phyloP scores from a whole-genome alignment of 208 protist species.

The Herpetomonas samuelpessoai region DNA sequence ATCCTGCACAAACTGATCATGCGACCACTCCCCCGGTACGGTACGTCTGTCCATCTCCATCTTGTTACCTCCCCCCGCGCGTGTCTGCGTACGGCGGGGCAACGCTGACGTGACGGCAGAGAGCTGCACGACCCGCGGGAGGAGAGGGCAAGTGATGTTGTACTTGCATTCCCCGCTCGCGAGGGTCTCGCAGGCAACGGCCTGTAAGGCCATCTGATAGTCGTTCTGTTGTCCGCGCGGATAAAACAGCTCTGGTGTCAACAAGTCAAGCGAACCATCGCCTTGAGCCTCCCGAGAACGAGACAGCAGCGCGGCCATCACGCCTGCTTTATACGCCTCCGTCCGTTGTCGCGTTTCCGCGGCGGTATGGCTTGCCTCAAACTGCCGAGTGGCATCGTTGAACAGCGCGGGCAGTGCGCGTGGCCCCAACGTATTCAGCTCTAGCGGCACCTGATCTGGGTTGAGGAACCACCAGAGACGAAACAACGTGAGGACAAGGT shows the following conservation, averaged over 20 bases:
- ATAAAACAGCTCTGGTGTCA: slow-evolving; percentile 4
- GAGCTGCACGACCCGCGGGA: slow-evolving; percentile 46
- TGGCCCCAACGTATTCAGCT: slow-evolving; percentile 14
- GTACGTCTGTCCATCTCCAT: no score
- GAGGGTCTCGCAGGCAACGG: slow-evolving; percentile 12
- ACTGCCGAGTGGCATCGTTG: neutral
- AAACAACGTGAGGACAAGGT: slow-evolving; percentile 49
- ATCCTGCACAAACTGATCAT: no score
- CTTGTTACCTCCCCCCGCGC: no score
- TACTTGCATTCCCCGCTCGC: slow-evolving; percentile 22
- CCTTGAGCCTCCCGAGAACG: neutral
- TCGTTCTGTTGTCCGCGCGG: neutral
- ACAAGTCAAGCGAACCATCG: slow-evolving; percentile 8
- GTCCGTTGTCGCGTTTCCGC: no score
- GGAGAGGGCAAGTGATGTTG: slow-evolving; percentile 34
- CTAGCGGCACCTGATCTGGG: slow-evolving; percentile 52
- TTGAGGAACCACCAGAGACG: slow-evolving; percentile 75
- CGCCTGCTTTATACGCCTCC: neutral
- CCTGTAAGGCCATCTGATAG: slow-evolving; percentile 19
- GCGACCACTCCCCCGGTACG: no score
- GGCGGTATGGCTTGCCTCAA: slow-evolving; percentile 6
- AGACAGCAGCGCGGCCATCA: neutral
- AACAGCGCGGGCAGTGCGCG: slow-evolving; percentile 4
- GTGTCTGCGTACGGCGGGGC: no score
- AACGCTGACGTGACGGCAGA: slow-evolving; percentile 11